These are phyloP conservation scores for Lepidopterella palustris DNA, from an alignment of 495 filamentous ascomycete species.

Conservation along the genomic window DNA sequence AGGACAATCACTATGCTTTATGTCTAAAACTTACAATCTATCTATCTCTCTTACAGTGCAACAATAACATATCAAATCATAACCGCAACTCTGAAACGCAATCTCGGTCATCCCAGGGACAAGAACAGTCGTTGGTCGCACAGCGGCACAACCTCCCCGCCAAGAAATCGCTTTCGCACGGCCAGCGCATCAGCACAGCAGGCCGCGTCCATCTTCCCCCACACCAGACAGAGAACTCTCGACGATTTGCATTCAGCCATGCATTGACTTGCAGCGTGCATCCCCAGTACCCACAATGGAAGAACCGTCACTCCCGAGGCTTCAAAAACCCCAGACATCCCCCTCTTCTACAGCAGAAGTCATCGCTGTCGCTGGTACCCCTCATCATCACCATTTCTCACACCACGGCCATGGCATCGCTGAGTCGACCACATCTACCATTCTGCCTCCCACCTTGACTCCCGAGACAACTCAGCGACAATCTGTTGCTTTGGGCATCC, in stretches of 20 bases:
- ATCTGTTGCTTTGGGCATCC: conserved; percentile 21
- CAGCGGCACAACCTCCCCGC: conserved; percentile 8
- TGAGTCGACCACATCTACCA: conserved; percentile 9
- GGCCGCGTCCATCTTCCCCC: too few species aligned
- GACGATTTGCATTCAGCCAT: conserved; percentile 23
- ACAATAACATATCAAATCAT: too few species aligned
- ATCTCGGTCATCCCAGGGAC: too few species aligned
- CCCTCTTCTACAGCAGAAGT: neutral
- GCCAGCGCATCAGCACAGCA: conserved; percentile 25
- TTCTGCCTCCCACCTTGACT: conserved; percentile 19
- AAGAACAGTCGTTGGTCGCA: conserved; percentile 3
- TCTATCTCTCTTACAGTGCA: too few species aligned
- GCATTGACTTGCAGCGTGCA: conserved; percentile 27
- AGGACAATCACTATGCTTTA: too few species aligned
- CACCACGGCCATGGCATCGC: conserved; percentile 17
- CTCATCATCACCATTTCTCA: neutral
- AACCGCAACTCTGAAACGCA: too few species aligned
- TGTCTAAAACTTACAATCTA: too few species aligned
- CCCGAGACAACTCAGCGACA: conserved; percentile 24
- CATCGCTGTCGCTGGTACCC: conserved; percentile 6
- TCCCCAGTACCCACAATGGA: conserved; percentile 24
- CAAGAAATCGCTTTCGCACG: conserved; percentile 6
- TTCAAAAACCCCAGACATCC: neutral
- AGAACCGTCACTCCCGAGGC: neutral
- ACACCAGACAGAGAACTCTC: too few species aligned